Conservation (phyloP, 768 basidiomycete genomes). For the Daedaleopsis sinensis region DNA sequence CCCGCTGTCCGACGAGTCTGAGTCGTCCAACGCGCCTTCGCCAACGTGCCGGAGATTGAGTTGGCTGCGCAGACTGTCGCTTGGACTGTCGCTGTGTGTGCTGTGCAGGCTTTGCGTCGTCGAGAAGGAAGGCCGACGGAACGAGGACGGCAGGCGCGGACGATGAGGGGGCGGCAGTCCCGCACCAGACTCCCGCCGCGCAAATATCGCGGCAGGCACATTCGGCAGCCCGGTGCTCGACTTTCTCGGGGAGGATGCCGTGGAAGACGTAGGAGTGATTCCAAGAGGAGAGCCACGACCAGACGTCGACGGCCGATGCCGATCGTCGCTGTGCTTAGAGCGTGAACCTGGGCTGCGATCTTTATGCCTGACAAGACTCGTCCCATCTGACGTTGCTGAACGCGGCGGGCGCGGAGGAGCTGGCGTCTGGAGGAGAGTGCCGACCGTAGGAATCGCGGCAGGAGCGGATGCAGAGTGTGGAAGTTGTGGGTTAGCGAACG, state of each 20-base stretch:
- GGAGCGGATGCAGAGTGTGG: constrained; percentile 47
- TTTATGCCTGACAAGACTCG: background rate
- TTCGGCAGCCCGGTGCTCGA: constrained; percentile 21
- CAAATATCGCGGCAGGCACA: constrained; percentile 23
- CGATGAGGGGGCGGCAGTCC: constrained; percentile 19
- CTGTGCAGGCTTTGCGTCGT: constrained; percentile 34
- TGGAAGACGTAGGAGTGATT: constrained; percentile 28
- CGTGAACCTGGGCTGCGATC: constrained; percentile 23
- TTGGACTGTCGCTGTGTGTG: constrained; percentile 36
- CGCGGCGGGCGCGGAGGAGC: constrained; percentile 17
- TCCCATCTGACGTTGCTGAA: constrained; percentile 13
- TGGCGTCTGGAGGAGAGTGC: constrained; percentile 26
- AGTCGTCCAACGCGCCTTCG: constrained; percentile 79
- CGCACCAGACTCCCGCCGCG: constrained; percentile 22
- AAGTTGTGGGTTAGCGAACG: constrained; percentile 27
- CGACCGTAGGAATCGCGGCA: constrained; percentile 37
- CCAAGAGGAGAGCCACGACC: constrained; percentile 24
- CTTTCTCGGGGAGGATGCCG: constrained; percentile 28
- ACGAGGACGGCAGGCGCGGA: constrained; percentile 32
- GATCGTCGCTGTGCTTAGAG: constrained; percentile 18
- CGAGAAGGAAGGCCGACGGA: constrained; percentile 49
- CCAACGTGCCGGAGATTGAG: constrained; percentile 65
- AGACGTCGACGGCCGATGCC: constrained; percentile 14
- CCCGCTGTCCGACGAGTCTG: constrained; percentile 57
- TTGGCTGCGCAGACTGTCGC: constrained; percentile 31